Percentiles rank a stretch among this genome's conserved stretches.
phyloP scores from a whole-genome alignment of 1,284 basidiomycete genomes.

The Melanopsichium pennsylvanicum region DNA sequence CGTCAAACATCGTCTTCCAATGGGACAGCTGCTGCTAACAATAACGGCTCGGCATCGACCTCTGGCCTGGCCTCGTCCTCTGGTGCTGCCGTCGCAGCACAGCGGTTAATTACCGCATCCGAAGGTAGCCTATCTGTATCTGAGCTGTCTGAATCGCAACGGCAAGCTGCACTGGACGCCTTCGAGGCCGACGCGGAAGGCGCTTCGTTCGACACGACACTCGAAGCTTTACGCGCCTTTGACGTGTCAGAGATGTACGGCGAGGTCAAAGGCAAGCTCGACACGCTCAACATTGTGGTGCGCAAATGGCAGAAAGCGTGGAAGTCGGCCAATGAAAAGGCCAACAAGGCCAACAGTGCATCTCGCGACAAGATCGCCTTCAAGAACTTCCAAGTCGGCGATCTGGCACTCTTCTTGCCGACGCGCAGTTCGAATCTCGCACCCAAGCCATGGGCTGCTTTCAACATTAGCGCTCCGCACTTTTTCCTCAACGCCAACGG shows the following conservation, averaged over 20 bases:
- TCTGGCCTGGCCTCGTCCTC: conserved; percentile 5
- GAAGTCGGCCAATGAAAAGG: conserved; percentile 74
- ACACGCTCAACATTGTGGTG: conserved; percentile 73
- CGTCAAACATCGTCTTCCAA: conserved; percentile 29
- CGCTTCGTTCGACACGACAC: conserved; percentile 38
- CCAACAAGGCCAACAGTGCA: conserved; percentile 69
- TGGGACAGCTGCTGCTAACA: conserved; percentile 2
- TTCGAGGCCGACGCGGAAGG: conserved; percentile 44
- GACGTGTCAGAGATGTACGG: conserved; percentile 79
- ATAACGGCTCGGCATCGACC: conserved; percentile 4
- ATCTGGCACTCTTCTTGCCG: conserved; percentile 92
- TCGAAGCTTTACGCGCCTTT: conserved; percentile 74
- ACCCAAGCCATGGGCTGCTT: conserved; percentile 57
- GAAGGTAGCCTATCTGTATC: conserved; percentile 35
- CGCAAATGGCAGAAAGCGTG: conserved; percentile 97
- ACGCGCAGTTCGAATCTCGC: conserved; percentile 82
- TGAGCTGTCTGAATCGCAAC: conserved; percentile 43
- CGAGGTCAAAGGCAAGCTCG: conserved; percentile 78
- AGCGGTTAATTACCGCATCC: conserved; percentile 34
- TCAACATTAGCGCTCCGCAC: conserved; percentile 83
- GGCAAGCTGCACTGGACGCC: conserved; percentile 42
- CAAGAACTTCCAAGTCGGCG: conserved; percentile 67
- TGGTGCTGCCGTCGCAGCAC: conserved; percentile 13
- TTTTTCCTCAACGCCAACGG: conserved; percentile 87
- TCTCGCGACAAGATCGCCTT: conserved; percentile 68